A percentile compares a stretch with the other conserved stretches of the same genome.
phyloP scores from a whole-genome alignment of 1,284 basidiomycete genomes.

The Cryptococcus maquisensis region DNA sequence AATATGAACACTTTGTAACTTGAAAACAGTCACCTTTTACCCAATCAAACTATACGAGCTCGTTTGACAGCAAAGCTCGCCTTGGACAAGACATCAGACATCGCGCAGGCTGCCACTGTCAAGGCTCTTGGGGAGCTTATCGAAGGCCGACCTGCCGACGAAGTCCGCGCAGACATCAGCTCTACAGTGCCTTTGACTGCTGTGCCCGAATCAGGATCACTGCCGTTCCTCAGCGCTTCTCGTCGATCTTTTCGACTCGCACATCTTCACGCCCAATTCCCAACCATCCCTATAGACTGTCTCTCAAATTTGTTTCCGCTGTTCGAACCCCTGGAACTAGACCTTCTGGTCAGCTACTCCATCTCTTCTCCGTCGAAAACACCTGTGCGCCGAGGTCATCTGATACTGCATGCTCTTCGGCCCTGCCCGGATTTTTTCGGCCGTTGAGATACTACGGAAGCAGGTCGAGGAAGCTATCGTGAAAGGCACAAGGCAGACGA shows the following conservation, averaged over 20 bases:
- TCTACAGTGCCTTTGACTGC: not conserved
- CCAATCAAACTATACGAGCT: constrained; percentile 28
- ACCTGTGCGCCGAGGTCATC: constrained; percentile 57
- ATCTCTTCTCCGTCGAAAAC: constrained; percentile 44
- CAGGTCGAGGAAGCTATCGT: constrained; percentile 58
- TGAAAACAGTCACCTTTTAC: constrained; percentile 9
- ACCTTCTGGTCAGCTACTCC: constrained; percentile 70
- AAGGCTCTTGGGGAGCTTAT: constrained; percentile 28
- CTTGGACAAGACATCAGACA: constrained; percentile 5
- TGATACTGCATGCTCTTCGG: constrained; percentile 58
- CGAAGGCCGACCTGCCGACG: constrained; percentile 16
- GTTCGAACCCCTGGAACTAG: constrained; percentile 66
- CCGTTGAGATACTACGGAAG: constrained; percentile 56
- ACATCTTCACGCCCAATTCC: constrained; percentile 53
- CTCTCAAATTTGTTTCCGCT: constrained; percentile 69
- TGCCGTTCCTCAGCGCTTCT: constrained; percentile 17
- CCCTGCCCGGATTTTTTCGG: constrained; percentile 63
- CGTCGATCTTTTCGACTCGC: constrained; percentile 33
- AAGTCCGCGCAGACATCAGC: constrained; percentile 6
- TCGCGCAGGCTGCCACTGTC: constrained; percentile 22
- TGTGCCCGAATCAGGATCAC: not conserved
- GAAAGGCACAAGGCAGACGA: constrained; percentile 58
- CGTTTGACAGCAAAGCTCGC: no score
- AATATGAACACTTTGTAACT: not conserved
- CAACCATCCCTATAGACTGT: constrained; percentile 58